A percentile compares a stretch with the other conserved stretches of the same genome.
These are phyloP conservation scores for Fusarium palustre DNA, from an alignment of 2,329 filamentous ascomycete genomes.

Conservation along the genomic window DNA sequence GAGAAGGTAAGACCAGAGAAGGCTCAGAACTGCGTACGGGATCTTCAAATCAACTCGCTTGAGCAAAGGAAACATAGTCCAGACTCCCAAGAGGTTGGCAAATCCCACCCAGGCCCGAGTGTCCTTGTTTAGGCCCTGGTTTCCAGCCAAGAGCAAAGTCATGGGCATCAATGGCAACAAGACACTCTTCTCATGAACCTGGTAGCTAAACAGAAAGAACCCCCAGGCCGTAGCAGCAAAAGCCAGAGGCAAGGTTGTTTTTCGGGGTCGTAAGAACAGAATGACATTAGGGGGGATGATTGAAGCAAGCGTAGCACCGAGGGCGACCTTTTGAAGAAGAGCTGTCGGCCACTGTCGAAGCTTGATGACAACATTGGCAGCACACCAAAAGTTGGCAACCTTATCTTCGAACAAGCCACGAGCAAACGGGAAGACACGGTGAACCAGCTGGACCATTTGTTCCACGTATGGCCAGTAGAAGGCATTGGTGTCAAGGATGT, in stretches of 20 bases:
- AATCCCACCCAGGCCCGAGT: conserved; percentile 94
- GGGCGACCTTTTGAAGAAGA: conserved; percentile 79
- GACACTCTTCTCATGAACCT: conserved; percentile 98
- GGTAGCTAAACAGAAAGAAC: conserved; percentile 97
- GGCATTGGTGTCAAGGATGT: conserved; percentile 71
- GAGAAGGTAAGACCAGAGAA: conserved; percentile 92
- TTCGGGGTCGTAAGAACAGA: conserved; percentile 82
- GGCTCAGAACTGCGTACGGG: conserved; percentile 85
- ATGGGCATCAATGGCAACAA: conserved; percentile 92
- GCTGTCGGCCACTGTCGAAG: conserved; percentile 78
- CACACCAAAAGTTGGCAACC: conserved; percentile 98
- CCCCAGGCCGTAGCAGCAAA: conserved; percentile 91
- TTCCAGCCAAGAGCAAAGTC: conserved; percentile 85
- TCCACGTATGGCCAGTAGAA: conserved; percentile 80
- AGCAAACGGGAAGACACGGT: conserved; percentile 95
- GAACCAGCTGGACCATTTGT: conserved; percentile 84
- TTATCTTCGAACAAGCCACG: conserved; percentile 99
- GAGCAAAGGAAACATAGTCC: conserved; percentile 94
- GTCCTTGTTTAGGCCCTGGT: conserved; percentile 80
- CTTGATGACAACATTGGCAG: conserved; percentile 89
- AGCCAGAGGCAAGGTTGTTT: conserved; percentile 80
- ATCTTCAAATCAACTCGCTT: conserved; percentile 84
- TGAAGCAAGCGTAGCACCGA: conserved; percentile 78
- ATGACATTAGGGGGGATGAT: conserved; percentile 84
- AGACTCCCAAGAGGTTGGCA: conserved; percentile 87